phyloP scores from a whole-genome alignment of 1,284 basidiomycete species.

The Moniliophthora roreri region DNA sequence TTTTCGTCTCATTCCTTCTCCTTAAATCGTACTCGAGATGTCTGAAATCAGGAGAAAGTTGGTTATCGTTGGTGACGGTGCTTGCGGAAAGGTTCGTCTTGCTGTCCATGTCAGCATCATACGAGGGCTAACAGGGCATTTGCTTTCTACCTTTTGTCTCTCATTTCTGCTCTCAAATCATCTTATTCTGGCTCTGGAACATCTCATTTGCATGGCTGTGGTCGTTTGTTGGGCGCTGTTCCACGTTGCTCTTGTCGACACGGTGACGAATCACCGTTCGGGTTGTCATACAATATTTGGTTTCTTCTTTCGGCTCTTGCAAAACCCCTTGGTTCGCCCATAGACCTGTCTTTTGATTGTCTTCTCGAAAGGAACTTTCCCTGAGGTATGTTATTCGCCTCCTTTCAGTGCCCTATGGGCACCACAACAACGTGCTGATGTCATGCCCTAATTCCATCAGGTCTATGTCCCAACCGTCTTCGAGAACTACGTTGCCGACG shows the following conservation, averaged over 20 bases:
- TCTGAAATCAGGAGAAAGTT: slow-evolving; percentile 76
- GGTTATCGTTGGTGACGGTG: slow-evolving; percentile 82
- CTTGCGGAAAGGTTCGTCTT: slow-evolving; percentile 71
- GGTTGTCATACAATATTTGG: background rate
- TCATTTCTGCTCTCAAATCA: background rate
- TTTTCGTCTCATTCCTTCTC: background rate
- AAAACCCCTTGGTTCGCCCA: background rate
- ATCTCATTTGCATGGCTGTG: background rate
- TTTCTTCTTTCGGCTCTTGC: slow-evolving; percentile 6
- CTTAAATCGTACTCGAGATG: background rate
- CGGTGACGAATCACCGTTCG: background rate
- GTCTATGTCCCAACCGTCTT: slow-evolving; percentile 94
- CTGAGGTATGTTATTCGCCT: slow-evolving; percentile 60
- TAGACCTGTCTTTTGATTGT: slow-evolving; percentile 84
- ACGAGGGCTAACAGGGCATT: background rate
- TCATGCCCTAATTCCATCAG: slow-evolving; percentile 33
- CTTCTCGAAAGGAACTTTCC: slow-evolving; percentile 91
- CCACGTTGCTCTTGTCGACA: background rate
- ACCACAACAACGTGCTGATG: background rate
- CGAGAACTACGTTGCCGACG: slow-evolving; percentile 85
- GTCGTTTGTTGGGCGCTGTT: background rate
- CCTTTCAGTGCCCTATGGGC: slow-evolving; percentile 10
- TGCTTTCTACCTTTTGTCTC: background rate
- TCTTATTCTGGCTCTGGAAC: background rate
- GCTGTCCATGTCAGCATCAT: slow-evolving; percentile 4